A percentile compares a stretch with the other conserved stretches of the same genome.
Conservation (phyloP, 1,284 basidiomycete genomes). For the Melampsora americana region DNA sequence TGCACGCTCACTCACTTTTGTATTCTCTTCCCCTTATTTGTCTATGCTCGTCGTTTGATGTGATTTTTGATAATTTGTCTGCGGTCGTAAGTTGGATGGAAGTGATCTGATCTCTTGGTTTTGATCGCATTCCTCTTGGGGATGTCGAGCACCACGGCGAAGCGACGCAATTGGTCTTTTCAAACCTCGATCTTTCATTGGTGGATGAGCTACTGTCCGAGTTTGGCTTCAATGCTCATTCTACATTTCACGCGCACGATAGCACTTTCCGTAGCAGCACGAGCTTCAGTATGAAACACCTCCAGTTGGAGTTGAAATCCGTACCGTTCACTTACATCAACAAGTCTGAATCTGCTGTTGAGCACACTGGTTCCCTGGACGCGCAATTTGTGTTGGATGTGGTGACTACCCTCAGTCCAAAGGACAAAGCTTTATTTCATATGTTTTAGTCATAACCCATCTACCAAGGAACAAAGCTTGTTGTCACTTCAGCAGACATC, state of each 20-base stretch:
- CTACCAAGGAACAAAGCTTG: conserved; percentile 20
- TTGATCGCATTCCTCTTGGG: conserved; percentile 19
- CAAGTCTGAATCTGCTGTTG: conserved; percentile 1
- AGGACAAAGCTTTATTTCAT: conserved; percentile 3
- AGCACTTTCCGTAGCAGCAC: conserved; percentile 27
- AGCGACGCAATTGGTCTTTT: neutral
- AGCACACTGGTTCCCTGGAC: neutral
- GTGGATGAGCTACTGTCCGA: conserved; percentile 20
- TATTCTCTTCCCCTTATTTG: too few species aligned
- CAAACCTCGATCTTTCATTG: conserved; percentile 4
- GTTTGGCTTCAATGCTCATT: conserved; percentile 37
- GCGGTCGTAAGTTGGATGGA: too few species aligned
- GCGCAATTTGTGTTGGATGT: conserved; percentile 16
- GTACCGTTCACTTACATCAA: neutral
- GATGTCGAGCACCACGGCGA: neutral
- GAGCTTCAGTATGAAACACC: conserved; percentile 16
- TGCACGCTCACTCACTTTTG: too few species aligned
- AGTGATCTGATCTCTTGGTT: too few species aligned
- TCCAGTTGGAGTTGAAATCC: conserved; percentile 16
- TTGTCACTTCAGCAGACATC: conserved; percentile 17
- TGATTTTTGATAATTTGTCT: too few species aligned
- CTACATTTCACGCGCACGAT: conserved; percentile 18
- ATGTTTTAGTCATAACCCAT: conserved; percentile 18
- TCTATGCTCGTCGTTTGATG: too few species aligned
- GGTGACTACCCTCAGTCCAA: conserved; percentile 15